These are phyloP conservation scores for Sclerotinia minor DNA, from an alignment of 2,329 filamentous ascomycete genomes.

Conservation along the genomic window DNA sequence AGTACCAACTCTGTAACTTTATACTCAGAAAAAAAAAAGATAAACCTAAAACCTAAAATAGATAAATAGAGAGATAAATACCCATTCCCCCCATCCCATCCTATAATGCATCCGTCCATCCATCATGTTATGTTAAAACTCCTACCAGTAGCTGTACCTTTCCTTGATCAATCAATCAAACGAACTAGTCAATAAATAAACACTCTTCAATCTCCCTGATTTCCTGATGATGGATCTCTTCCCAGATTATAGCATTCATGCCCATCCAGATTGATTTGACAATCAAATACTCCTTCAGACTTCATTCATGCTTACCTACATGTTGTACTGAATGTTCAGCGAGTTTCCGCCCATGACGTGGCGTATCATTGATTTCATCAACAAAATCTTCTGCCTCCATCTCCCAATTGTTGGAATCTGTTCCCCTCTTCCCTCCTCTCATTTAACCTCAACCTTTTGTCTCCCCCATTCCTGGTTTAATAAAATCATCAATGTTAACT, in stretches of 20 bases:
- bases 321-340: not conserved
- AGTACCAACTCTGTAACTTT: too few species aligned
- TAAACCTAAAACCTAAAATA: too few species aligned
- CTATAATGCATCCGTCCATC: too few species aligned
- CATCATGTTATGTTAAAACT: too few species aligned
- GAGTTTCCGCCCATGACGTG: not conserved
- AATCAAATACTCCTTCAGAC: not conserved
- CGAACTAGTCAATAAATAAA: too few species aligned
- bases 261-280: not conserved
- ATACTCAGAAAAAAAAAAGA: too few species aligned
- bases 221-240: not conserved
- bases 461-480: conserved; percentile 15
- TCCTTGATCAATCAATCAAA: not conserved
- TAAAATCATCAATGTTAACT: conserved; percentile 57
- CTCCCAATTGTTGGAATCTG: not conserved
- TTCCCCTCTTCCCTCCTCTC: not conserved
- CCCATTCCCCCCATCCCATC: too few species aligned
- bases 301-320: not conserved
- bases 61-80: too few species aligned
- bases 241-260: too few species aligned
- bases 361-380: not conserved
- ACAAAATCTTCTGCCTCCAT: not conserved
- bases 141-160: too few species aligned
- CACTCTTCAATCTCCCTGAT: too few species aligned
- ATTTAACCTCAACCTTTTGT: not conserved